These are phyloP conservation scores for Amanita molliuscula DNA, from an alignment of 768 basidiomycete species.

Conservation along the genomic window DNA sequence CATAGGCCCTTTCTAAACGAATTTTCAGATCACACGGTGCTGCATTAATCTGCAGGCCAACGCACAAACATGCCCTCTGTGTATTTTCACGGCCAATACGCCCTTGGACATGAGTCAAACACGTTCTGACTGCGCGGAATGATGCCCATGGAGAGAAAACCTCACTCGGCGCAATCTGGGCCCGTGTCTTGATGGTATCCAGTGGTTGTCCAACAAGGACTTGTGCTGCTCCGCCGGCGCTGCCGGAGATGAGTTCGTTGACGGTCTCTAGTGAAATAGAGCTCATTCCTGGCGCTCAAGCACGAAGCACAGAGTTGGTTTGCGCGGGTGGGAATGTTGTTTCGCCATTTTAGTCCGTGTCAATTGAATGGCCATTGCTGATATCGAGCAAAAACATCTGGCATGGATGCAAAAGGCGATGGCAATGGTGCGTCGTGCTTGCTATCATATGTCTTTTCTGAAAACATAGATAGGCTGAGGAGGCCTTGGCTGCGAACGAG, in stretches of 20 bases:
- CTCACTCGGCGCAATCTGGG: constrained; percentile 78
- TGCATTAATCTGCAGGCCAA: not conserved
- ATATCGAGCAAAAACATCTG: constrained; percentile 19
- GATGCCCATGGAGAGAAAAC: constrained; percentile 7
- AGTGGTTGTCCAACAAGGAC: constrained; percentile 92
- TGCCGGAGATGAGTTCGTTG: constrained; percentile 82
- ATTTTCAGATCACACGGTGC: constrained; percentile 9
- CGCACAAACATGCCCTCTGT: constrained; percentile 84
- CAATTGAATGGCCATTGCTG: not conserved
- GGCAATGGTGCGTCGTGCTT: constrained; percentile 46
- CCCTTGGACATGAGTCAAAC: constrained; percentile 6
- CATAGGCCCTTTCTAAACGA: constrained; percentile 77
- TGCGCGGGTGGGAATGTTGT: not conserved
- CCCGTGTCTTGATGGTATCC: constrained; percentile 82
- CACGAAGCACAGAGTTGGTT: not conserved
- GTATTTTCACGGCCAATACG: not conserved
- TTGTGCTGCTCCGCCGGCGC: constrained; percentile 88
- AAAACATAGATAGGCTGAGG: constrained; percentile 48
- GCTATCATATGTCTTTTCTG: not conserved
- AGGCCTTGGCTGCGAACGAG: constrained; percentile 76
- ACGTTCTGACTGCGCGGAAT: not conserved
- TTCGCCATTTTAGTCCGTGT: not conserved
- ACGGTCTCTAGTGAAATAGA: constrained; percentile 28
- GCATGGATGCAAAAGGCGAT: constrained; percentile 80
- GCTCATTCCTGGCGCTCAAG: not conserved